Evolutionary conservation across 805 yeast genomes (phyloP).

Genomic region (Pichia californica): DNA sequence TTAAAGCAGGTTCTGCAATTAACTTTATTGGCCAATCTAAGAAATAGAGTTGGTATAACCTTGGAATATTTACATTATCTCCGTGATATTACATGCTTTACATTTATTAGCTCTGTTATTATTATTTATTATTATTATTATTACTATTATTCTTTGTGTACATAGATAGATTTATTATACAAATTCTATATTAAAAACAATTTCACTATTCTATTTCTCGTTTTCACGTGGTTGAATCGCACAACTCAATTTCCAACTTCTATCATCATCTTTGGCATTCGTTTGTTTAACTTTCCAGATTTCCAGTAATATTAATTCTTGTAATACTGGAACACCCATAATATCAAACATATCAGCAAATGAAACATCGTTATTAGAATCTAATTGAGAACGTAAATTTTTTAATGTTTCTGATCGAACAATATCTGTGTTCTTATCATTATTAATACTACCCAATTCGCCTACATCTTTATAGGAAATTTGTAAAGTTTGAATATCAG

Average conservation of each 20-base stretch:
- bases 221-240: slow-evolving; percentile 46
- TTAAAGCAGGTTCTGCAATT: slow-evolving; percentile 96
- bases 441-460: slow-evolving; percentile 24
- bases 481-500: slow-evolving; percentile 64
- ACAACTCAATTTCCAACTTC: slow-evolving; percentile 71
- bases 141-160: too few species aligned
- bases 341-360: slow-evolving; percentile 33
- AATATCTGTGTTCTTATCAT: slow-evolving; percentile 20
- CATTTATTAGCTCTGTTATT: not conserved
- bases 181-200: too few species aligned
- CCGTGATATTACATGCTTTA: too few species aligned
- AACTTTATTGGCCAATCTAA: slow-evolving; percentile 56
- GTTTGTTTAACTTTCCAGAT: slow-evolving; percentile 64
- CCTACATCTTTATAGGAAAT: slow-evolving; percentile 43
- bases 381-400: slow-evolving; percentile 18
- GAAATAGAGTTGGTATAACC: slow-evolving; percentile 7
- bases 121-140: not conserved
- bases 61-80: too few species aligned
- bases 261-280: slow-evolving; percentile 53
- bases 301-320: slow-evolving; percentile 58
- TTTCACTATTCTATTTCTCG: not conserved
- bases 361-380: slow-evolving; percentile 13
- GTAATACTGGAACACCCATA: slow-evolving; percentile 37
- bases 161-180: not conserved
- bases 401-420: slow-evolving; percentile 27